Evolutionary conservation across 169 alveolate species (phyloP), one percentile per base, ranked within the genome.

Genomic region (Plasmodium relictum): DNA sequence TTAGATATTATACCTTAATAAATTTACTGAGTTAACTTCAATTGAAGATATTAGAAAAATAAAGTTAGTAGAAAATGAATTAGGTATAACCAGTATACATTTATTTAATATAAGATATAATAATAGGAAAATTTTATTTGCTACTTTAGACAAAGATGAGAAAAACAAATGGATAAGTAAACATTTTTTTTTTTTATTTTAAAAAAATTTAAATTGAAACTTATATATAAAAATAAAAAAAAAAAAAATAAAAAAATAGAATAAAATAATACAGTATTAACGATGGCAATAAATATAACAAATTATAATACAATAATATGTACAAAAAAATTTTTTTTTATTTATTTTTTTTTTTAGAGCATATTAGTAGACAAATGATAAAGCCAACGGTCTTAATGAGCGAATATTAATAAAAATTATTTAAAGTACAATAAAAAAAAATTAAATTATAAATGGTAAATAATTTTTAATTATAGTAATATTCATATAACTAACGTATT

Each of bases 11-110:
- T 76, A 76, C 73, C 74, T 76, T 6, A 76, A 63, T 54, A 76
- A 76, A 31, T 76, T 76, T 58, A 76, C 89, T n/a, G 89, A 76
- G 65, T 58, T 76, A 69, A 76, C 89, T 56, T 76, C 89, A 68
- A 20, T 63, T 74, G 89, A 76, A 24, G 89, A 76, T n/a, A 18
- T 76, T 39, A 50, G 76, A 22, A 76, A 76, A 45, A 76, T 76
- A 62, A 76, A 76, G 52, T 42, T 48, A 26, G 74, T 63, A 31
- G 74, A 62, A 50, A 76, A 20, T 48, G 89, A 76, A 76, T 56
- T 76, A 44, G 89, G 76, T n/a, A 65, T 76, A 39, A 48, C 61
- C 39, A 65, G 63, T 58, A 69, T 76, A 56, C 76, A 76, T 41
- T 44, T 76, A 42, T 76, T 76, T 48, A 76, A 68, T 39, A 65